Conservation (phyloP, 179 eudicot genomes). For the Beta macrorhiza region DNA sequence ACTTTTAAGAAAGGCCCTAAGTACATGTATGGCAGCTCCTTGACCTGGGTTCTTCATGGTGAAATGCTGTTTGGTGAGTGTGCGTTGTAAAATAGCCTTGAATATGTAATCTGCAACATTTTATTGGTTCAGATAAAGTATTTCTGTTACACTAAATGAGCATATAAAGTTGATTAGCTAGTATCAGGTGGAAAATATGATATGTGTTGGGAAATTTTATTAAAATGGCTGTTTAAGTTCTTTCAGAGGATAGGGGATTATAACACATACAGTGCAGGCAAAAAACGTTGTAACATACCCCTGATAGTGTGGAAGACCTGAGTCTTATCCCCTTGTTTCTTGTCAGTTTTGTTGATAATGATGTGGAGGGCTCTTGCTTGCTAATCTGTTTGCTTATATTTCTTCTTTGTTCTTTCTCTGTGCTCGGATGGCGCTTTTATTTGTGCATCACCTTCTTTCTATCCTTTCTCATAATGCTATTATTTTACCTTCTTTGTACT, state of each 20-base stretch:
- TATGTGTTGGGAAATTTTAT: too few species aligned
- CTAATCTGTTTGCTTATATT: background rate
- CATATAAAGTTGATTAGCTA: background rate
- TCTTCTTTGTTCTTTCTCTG: background rate
- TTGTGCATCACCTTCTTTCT: background rate
- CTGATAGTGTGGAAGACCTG: background rate
- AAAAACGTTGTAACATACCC: background rate
- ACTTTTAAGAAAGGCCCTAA: background rate
- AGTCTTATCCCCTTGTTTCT: background rate
- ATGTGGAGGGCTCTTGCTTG: background rate
- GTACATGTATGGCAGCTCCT: background rate
- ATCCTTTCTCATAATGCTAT: background rate
- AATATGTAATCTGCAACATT: background rate
- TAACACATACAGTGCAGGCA: background rate
- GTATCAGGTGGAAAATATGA: background rate
- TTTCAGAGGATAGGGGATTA: background rate
- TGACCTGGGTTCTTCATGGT: background rate
- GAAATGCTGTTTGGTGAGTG: background rate
- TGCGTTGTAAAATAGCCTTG: background rate
- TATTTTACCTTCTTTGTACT: background rate
- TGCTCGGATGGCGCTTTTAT: background rate
- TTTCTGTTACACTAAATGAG: background rate
- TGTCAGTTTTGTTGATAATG: background rate
- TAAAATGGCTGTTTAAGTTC: background rate
- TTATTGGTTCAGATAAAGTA: background rate